Evolutionary conservation across 768 basidiomycete genomes (phyloP), one percentile per base, ranked within the genome.

Genomic region (Phylloporus sp.): DNA sequence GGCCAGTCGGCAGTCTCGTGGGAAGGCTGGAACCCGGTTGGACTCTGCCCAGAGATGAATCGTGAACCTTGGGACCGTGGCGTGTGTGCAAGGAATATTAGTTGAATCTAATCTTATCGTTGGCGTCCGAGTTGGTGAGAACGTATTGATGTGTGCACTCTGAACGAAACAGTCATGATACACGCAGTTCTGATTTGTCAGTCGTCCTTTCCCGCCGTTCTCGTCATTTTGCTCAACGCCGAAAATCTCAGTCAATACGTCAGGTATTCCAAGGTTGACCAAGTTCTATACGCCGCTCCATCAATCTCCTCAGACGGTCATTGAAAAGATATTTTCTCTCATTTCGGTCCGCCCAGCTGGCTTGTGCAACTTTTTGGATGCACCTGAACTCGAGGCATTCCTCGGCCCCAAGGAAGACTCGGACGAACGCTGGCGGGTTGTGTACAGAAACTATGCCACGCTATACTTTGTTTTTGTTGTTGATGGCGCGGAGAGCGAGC

Each of bases 381-480:
- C 87, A 10, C 89, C 90, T 6, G 88, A 90, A 60, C 77, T 90
- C 24, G 86, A 89, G 62, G 77, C 78, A 11, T 83, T 85, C 56
- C 74, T 90, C 34, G 83, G 81, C 3, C 69, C 65, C 37, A 62
- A 66, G 44, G 71, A 68, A 46, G 74, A 72, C 50, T 73, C 65
- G 26, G 77, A 77, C 41, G 83, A 86, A 55, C 74, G 78, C 62
- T 82, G 89, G 74, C 75, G 88, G 48, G 89, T 98, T 33, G 91
- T 98, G 26, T 98, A 98, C 67, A 74, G 95, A 42, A 91, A 83
- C 66, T 98, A 97, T 64, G 95, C 95, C 4, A 98, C 95, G 2
- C 76, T 99, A 31, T 92, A 90, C 68, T 98, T 99, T 60, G 92
- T 95, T 11, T 94, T 98, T 65, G 90, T 98, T 6, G 94, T 98